These are phyloP conservation scores for Plenodomus lindquistii DNA, from an alignment of 2,329 filamentous ascomycete species.

Conservation along the genomic window DNA sequence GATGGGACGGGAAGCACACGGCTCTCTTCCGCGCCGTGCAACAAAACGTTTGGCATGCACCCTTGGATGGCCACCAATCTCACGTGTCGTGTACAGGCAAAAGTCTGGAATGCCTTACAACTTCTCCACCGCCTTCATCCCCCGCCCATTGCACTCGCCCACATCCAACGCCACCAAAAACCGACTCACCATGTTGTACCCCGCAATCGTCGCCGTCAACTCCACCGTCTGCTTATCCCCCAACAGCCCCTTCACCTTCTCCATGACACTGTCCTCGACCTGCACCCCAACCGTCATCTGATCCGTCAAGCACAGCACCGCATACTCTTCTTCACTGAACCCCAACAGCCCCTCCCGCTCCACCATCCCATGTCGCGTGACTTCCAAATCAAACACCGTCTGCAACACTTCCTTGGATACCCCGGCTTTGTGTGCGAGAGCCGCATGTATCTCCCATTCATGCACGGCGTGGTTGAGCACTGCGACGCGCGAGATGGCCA, in stretches of 20 bases:
- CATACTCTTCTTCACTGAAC: slow-evolving; percentile 58
- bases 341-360: slow-evolving; percentile 43
- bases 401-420: slow-evolving; percentile 63
- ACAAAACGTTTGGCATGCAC: not conserved
- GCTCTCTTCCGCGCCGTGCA: slow-evolving; percentile 16
- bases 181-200: slow-evolving; percentile 82
- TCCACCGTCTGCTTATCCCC: slow-evolving; percentile 75
- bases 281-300: slow-evolving; percentile 79
- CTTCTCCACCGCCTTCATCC: slow-evolving; percentile 39
- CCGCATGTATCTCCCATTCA: slow-evolving; percentile 81
- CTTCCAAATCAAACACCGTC: slow-evolving; percentile 45
- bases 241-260: slow-evolving; percentile 62
- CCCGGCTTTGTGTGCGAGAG: slow-evolving; percentile 61
- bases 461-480: slow-evolving; percentile 82
- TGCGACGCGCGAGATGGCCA: slow-evolving; percentile 82
- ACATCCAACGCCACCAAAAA: slow-evolving; percentile 81
- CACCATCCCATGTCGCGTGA: slow-evolving; percentile 16
- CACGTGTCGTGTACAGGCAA: not conserved
- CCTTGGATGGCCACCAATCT: not conserved
- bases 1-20: slow-evolving; percentile 22
- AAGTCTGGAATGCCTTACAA: slow-evolving; percentile 11
- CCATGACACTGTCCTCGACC: slow-evolving; percentile 71
- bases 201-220: slow-evolving; percentile 76
- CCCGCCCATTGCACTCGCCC: slow-evolving; percentile 46
- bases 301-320: slow-evolving; percentile 74